A percentile compares a stretch with the other conserved stretches of the same genome.
These are phyloP conservation scores for Entonaema liquescens DNA, from an alignment of 495 filamentous ascomycete genomes.

Conservation along the genomic window DNA sequence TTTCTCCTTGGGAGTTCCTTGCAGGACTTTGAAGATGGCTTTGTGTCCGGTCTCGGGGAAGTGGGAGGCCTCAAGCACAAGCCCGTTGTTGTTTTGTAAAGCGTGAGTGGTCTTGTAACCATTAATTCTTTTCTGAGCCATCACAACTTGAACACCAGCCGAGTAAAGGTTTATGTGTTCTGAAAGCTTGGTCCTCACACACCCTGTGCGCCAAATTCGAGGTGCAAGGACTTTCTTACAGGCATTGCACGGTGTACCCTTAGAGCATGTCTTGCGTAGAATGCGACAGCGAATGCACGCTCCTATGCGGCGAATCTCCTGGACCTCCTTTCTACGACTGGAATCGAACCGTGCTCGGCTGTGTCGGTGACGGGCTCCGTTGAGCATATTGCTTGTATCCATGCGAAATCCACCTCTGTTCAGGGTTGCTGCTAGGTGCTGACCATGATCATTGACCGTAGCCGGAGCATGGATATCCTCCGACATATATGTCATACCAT, in stretches of 20 bases:
- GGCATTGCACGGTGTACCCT: constrained; percentile 81
- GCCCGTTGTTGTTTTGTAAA: constrained; percentile 65
- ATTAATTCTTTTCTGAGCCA: constrained; percentile 72
- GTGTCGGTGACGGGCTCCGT: constrained; percentile 51
- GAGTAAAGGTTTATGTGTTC: constrained; percentile 78
- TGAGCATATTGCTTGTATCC: constrained; percentile 43
- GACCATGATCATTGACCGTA: constrained; percentile 40
- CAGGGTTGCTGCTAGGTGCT: constrained; percentile 33
- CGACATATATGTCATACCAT: constrained; percentile 53
- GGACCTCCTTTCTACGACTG: constrained; percentile 76
- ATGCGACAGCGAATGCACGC: constrained; percentile 89
- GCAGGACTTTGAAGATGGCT: constrained; percentile 63
- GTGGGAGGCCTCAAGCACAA: constrained; percentile 74
- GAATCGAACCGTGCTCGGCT: constrained; percentile 73
- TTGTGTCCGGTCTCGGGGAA: constrained; percentile 65
- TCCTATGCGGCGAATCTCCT: constrained; percentile 79
- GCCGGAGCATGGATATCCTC: constrained; percentile 46
- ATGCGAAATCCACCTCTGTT: constrained; percentile 55
- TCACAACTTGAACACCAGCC: constrained; percentile 72
- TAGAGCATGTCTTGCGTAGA: constrained; percentile 85
- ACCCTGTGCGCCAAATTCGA: constrained; percentile 81
- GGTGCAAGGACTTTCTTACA: constrained; percentile 80
- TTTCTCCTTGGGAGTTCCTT: constrained; percentile 57
- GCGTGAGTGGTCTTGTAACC: constrained; percentile 64
- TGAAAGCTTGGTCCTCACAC: constrained; percentile 76